Evolutionary conservation across 2,329 filamentous ascomycete species (phyloP).

Genomic region (Aaosphaeria arxii): DNA sequence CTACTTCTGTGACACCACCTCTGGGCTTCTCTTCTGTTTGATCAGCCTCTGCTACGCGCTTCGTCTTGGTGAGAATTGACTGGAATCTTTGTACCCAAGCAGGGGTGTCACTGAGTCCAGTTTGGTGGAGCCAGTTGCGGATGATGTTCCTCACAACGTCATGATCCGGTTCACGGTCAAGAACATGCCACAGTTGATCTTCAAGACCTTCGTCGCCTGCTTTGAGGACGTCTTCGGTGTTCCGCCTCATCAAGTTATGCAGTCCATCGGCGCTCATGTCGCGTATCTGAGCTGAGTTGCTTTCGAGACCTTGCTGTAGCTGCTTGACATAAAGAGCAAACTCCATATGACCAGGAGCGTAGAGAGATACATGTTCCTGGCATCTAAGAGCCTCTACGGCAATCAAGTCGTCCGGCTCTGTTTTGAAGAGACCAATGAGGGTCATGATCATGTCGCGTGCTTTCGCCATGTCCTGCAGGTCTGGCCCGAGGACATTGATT

Average conservation of each 20-base stretch:
- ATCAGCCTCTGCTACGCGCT: constrained; percentile 61
- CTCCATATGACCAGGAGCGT: constrained; percentile 83
- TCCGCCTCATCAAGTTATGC: constrained; percentile 91
- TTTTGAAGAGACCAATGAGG: constrained; percentile 77
- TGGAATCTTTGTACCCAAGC: constrained; percentile 91
- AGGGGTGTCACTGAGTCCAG: constrained; percentile 73
- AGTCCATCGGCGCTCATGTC: constrained; percentile 83
- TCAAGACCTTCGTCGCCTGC: constrained; percentile 77
- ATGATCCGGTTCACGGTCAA: constrained; percentile 75
- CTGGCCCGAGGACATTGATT: constrained; percentile 93
- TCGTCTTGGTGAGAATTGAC: constrained; percentile 82
- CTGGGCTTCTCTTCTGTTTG: constrained; percentile 47
- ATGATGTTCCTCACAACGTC: constrained; percentile 83
- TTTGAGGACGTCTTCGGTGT: constrained; percentile 76
- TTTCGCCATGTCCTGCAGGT: constrained; percentile 88
- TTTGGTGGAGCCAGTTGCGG: constrained; percentile 90
- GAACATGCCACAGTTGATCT: constrained; percentile 85
- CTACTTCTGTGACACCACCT: constrained; percentile 68
- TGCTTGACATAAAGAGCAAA: constrained; percentile 79
- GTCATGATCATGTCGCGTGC: constrained; percentile 89
- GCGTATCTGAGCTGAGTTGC: constrained; percentile 65
- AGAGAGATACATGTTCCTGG: constrained; percentile 86
- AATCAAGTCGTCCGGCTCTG: constrained; percentile 68
- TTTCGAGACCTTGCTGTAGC: constrained; percentile 74
- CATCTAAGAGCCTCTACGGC: constrained; percentile 77